Evolutionary conservation across 2,329 filamentous ascomycete genomes (phyloP).

Genomic region (Podosphaera aphanis): DNA sequence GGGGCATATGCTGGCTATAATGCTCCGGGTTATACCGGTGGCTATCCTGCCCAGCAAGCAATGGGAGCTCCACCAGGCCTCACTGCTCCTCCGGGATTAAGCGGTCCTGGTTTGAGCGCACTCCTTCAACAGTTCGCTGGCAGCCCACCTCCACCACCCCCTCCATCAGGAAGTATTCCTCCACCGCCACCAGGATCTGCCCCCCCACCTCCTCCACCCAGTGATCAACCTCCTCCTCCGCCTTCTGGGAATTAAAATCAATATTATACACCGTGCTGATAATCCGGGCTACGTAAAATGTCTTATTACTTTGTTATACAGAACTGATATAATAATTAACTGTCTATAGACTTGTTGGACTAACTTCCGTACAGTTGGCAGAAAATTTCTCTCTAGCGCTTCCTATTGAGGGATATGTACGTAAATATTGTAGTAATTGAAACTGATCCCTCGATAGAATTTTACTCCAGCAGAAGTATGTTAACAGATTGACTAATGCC

Average conservation of each 20-base stretch:
- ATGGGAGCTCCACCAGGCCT: conserved; percentile 22
- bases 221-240: not conserved
- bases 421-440: no score
- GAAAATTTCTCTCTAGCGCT: no score
- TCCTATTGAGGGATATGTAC: no score
- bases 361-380: no score
- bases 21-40: conserved; percentile 19
- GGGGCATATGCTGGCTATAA: conserved; percentile 34
- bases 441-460: no score
- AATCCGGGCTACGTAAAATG: not conserved
- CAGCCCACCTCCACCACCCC: conserved; percentile 26
- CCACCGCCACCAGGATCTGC: conserved; percentile 27
- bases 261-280: not conserved
- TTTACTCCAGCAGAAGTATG: no score
- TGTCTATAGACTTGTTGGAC: no score
- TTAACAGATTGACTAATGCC: no score
- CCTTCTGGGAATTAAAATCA: not conserved
- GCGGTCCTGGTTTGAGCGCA: conserved; percentile 34
- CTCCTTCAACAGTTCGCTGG: conserved; percentile 41
- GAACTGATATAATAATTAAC: not conserved
- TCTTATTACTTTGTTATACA: not conserved
- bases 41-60: conserved; percentile 19
- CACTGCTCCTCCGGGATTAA: conserved; percentile 23
- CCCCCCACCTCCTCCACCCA: conserved; percentile 38
- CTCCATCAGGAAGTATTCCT: conserved; percentile 21